Base-by-base conservation (phyloP, 306 rosid species). In the Cucumis melo region DNA sequence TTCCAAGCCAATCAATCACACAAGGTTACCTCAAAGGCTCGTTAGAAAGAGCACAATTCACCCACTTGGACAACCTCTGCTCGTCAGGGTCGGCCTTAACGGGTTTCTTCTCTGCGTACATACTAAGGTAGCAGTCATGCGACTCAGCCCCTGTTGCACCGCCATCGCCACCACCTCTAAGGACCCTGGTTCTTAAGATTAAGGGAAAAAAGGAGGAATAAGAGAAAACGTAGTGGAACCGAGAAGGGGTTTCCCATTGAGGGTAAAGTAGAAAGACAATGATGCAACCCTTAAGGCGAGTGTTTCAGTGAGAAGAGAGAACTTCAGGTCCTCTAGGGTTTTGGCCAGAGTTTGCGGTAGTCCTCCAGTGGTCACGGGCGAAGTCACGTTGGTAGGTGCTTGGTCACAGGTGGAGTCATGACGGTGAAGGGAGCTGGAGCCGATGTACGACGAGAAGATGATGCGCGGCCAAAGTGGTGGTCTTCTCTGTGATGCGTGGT, bases 91-190 rank as follows among this genome's bases (percentile, higher is more conserved):
- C 99, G 3, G 90, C 89, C 80, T 94, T 94, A 36, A 92, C 97
- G 1, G 96, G 99, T 80, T 94, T 94, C 85, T 90, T 92, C 57
- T 64, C 97, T 0, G 95, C 91, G 79, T 92, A 94, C 99, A 94
- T 94, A 7, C 90, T 89, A 68, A 94, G 96, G 73, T 94, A 94
- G 64, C 99, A 94, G 59, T 94, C 99, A 39, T 97, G 96, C 0
- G 99, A 94, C 85, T 94, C 97, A 0, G 99, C 99, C 0, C 99
- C 95, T 0, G 99, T 94, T 1, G 99, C 95, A 0, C 99, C 99
- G 51, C 97, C 96, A 62, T 92, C 97, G 13, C 97, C 98, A 0
- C 97, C 98, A 0, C 97, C 97, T 2, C 97, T 97, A 21, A 16
- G 83, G 51, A 86, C 72, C 38, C 99, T 87, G 27, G 80, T 11